Evolutionary conservation across 192 early-diverging fungal species (phyloP), one percentile per base, ranked within the genome.

Genomic region (Backusella liffmaniae): DNA sequence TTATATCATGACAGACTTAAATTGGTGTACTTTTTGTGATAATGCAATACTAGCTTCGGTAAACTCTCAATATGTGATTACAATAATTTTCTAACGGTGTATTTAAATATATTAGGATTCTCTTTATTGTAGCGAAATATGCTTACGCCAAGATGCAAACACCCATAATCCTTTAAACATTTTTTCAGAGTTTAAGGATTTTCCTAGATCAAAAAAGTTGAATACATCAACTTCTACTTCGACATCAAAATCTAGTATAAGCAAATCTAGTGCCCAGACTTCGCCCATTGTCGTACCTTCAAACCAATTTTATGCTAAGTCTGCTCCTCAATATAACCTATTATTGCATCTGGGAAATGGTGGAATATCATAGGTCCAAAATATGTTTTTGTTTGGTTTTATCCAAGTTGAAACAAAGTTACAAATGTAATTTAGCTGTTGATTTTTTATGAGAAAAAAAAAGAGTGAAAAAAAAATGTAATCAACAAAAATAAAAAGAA

Each of bases 121-220:
- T 1, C 73, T 81, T 16, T 81, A 81, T 44, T 81, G 80, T 59
- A 71, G 67, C 21, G 72, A 81, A 66, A 73, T 46, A 29, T 81
- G 80, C 26, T 65, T 81, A 15, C 51, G 73, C 21, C 29, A 49
- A 32, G 80, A 81, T 51, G 73, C 80, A 65, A 66, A 71, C 23
- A 76, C 66, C 16, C 79, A 80, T 49, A 75, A 76, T 65, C 79
- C 75, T 13, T 23, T 80, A 1, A 70, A 70, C 6, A 71, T 75
- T 29, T 80, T 72, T 68, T 62, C 74, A 32, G 79, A 76, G 73
- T 73, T 80, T 37, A 75, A 80, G 59, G 75, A 80, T 65, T 80
- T 80, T 34, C 79, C 75, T 62, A 69, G 76, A 34, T 62, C 66
- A 26, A 42, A 37, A 44, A 26, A 51, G 29, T 51, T 49, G 5